phyloP scores from a whole-genome alignment of 164 flowering plant species.

The Magnolia sinica region DNA sequence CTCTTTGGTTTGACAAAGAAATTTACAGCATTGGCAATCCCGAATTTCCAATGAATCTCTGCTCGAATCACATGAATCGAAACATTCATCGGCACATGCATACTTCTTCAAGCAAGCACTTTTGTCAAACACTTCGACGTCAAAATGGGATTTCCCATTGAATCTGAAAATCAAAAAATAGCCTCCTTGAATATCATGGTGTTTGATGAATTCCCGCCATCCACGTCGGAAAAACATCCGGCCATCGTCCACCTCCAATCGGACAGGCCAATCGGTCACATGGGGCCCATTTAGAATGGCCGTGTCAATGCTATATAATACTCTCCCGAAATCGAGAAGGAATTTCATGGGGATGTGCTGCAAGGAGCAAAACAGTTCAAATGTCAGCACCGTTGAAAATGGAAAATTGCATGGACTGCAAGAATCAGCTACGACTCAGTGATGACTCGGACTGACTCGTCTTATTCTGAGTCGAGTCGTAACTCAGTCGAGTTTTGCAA shows the following conservation, averaged over 20 bases:
- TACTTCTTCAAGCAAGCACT: slow-evolving; percentile 60
- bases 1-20: too few species aligned
- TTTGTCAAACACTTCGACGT: slow-evolving; percentile 53
- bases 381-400: too few species aligned
- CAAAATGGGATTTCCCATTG: slow-evolving; percentile 48
- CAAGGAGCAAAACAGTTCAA: too few species aligned
- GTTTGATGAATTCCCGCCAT: slow-evolving; percentile 51
- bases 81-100: slow-evolving; percentile 11
- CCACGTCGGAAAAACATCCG: slow-evolving; percentile 37
- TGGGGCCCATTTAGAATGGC: slow-evolving; percentile 50
- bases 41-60: neutral
- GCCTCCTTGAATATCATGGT: slow-evolving; percentile 41
- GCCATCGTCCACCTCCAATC: slow-evolving; percentile 26
- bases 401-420: too few species aligned
- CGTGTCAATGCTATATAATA: slow-evolving; percentile 21
- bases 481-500: too few species aligned
- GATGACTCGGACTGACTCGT: too few species aligned
- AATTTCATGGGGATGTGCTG: neutral
- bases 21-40: too few species aligned
- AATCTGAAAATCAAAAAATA: slow-evolving; percentile 61
- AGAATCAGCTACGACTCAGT: too few species aligned
- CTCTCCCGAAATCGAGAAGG: slow-evolving; percentile 5
- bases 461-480: too few species aligned
- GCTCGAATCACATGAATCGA: neutral
- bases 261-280: slow-evolving; percentile 47